Conservation (phyloP, 2,329 filamentous ascomycete genomes). For the Nemania sp. region DNA sequence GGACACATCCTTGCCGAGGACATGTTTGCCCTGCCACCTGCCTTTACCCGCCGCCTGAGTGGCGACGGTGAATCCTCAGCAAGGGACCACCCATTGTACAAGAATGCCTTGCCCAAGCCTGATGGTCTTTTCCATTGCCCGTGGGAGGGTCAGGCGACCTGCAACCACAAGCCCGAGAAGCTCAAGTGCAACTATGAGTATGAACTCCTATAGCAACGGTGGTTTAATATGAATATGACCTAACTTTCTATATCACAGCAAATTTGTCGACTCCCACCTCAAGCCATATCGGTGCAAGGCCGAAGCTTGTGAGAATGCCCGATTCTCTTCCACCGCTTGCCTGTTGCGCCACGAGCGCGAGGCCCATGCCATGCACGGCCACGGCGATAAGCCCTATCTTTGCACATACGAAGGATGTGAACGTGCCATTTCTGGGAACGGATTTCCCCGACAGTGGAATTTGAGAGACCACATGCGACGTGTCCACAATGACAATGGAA, state of each 20-base stretch:
- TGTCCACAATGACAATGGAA: slow-evolving; percentile 72
- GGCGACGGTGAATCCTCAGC: slow-evolving; percentile 60
- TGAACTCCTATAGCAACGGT: slow-evolving; percentile 45
- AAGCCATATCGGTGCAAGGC: slow-evolving; percentile 97
- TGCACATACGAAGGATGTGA: slow-evolving; percentile 90
- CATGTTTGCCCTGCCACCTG: slow-evolving; percentile 46
- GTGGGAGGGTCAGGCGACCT: slow-evolving; percentile 71
- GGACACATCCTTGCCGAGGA: slow-evolving; percentile 44
- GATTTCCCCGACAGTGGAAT: slow-evolving; percentile 95
- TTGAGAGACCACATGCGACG: slow-evolving; percentile 96
- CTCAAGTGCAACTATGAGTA: slow-evolving; percentile 99
- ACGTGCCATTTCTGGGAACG: slow-evolving; percentile 77
- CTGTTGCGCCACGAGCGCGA: slow-evolving; percentile 93
- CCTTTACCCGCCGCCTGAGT: slow-evolving; percentile 54
- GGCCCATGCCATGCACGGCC: slow-evolving; percentile 93
- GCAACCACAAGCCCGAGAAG: slow-evolving; percentile 90
- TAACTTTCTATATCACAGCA: slow-evolving; percentile 59
- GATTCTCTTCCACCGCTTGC: slow-evolving; percentile 94
- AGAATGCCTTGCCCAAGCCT: slow-evolving; percentile 62
- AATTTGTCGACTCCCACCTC: slow-evolving; percentile 94
- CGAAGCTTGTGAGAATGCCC: slow-evolving; percentile 78
- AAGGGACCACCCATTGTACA: slow-evolving; percentile 72
- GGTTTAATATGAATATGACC: slow-evolving; percentile 10
- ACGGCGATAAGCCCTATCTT: slow-evolving; percentile 88
- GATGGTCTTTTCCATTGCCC: slow-evolving; percentile 95